Base-by-base conservation (phyloP, 306 rosid species). In the Pterocarpus macrocarpus region DNA sequence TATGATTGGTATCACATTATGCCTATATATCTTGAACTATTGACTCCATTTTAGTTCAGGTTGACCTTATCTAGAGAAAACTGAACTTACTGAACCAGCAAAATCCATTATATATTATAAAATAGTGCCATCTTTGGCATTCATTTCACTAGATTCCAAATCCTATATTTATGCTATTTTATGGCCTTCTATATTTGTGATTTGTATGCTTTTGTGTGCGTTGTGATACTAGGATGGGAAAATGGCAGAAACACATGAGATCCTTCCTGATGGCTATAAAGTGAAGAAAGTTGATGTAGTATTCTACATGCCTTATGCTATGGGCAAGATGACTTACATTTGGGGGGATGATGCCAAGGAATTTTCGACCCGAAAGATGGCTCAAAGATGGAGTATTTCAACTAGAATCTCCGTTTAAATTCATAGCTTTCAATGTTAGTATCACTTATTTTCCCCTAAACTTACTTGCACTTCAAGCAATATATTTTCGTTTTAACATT, bases 311-410 rank as follows among this genome's bases (percentile, higher is more conserved):
- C 82, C 92, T 17, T 90, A 91, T 77, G 79, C 87, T 32, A 91
- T 92, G 95, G 98, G 97, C 8, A 85, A 97, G 17, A 94, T 92
- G 97, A 47, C 88, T 69, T 81, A 82, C 39, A 82, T 94, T 50
- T 92, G 97, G 98, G 97, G 97, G 1, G 88, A 84, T 36, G 92
- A 94, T 64, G 92, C 92, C 0, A 80, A 77, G 43, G 94, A 89
- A 14, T n/a, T 94, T 92, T 41, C 76, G 75, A 3, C 98, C 95
- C 0, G 94, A 92, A 82, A 90, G 97, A 90, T 94, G 95, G 97
- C 88, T 94, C 17, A 68, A 78, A 7, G 65, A 90, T 45, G 95
- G 88, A 35, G 59, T 45, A 72, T 92, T 92, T 36, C 94, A 85
- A 66, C 88, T 90, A 0, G 83, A 94, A 80, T 92, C 95, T 0